Conservation (phyloP, 345 rosid genomes). For the Anastatica hierochuntica region DNA sequence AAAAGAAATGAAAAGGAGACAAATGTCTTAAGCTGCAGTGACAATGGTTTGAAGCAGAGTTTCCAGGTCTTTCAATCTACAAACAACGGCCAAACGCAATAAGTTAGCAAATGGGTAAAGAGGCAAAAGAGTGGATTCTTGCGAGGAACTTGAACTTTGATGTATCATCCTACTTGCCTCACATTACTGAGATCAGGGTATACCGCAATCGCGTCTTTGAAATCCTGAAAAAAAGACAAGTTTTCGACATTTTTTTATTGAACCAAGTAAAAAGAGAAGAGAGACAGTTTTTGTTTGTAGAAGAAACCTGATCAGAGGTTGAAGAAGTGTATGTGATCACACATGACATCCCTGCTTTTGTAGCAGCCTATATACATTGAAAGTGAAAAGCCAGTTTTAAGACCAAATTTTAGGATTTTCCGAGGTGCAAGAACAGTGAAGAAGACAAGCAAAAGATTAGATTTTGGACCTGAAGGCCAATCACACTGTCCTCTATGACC, state of each 20-base stretch:
- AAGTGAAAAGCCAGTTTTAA: no score
- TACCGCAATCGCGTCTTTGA: slow-evolving; percentile 57
- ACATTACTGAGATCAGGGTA: slow-evolving; percentile 76
- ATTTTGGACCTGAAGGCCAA: slow-evolving; percentile 69
- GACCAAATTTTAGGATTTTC: no score
- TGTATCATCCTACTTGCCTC: slow-evolving; percentile 32
- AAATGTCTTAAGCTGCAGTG: slow-evolving; percentile 12
- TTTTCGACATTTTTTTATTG: neutral
- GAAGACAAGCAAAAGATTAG: neutral
- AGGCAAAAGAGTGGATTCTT: no score
- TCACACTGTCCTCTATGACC: slow-evolving; percentile 93
- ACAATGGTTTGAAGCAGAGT: slow-evolving; percentile 16
- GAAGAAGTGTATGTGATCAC: slow-evolving; percentile 76
- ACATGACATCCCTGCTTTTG: slow-evolving; percentile 82
- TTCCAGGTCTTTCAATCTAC: slow-evolving; percentile 23
- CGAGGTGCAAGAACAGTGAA: no score
- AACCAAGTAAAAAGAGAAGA: neutral
- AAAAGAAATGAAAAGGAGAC: neutral
- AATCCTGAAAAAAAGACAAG: slow-evolving; percentile 51
- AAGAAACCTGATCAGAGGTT: slow-evolving; percentile 72
- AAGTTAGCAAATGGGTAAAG: neutral
- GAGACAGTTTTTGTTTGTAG: neutral
- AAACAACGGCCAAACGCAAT: neutral
- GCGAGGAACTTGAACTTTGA: neutral
- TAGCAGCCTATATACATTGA: slow-evolving; percentile 65